Conservation (phyloP, 78 protist species). For the Carpediemonas membranifera region DNA sequence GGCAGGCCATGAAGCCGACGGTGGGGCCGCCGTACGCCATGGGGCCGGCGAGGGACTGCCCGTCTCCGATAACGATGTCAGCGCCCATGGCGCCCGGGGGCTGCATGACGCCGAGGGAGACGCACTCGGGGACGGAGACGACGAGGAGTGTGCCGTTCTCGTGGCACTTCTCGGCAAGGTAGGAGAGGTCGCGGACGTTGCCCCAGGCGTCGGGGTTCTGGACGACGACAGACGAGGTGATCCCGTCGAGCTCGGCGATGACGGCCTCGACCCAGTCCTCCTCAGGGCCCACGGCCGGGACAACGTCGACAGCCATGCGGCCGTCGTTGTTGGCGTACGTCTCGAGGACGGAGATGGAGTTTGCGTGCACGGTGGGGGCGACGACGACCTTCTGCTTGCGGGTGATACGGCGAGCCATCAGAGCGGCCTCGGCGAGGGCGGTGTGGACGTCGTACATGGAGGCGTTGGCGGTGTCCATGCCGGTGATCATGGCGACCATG, state of each 20-base stretch:
- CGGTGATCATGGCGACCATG: background rate
- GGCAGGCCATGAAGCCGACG: constrained; percentile 12
- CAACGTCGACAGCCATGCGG: too few species aligned
- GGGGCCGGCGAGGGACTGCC: constrained; percentile 10
- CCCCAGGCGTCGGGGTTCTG: constrained; percentile 24
- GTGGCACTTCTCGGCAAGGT: constrained; percentile 2
- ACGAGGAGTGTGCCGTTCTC: constrained; percentile 5
- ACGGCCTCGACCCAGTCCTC: background rate
- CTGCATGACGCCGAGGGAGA: constrained; percentile 9
- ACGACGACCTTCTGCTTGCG: constrained; percentile 6
- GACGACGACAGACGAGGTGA: constrained; percentile 23
- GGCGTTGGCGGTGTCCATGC: constrained; percentile 20
- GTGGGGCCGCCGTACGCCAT: constrained; percentile 26
- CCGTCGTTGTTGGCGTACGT: too few species aligned
- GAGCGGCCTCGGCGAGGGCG: constrained; percentile 16
- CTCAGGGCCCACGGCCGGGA: too few species aligned
- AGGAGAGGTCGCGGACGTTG: background rate
- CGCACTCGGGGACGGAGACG: background rate
- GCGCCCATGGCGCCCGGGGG: constrained; percentile 20
- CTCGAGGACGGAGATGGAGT: background rate
- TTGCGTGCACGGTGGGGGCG: constrained; percentile 9
- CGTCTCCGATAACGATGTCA: constrained; percentile 29
- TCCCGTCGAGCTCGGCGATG: background rate
- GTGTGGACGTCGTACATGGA: constrained; percentile 36
- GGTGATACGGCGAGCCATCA: constrained; percentile 22